Evolutionary conservation across 2,329 filamentous ascomycete species (phyloP).

Genomic region (Botrytis sinoallii): DNA sequence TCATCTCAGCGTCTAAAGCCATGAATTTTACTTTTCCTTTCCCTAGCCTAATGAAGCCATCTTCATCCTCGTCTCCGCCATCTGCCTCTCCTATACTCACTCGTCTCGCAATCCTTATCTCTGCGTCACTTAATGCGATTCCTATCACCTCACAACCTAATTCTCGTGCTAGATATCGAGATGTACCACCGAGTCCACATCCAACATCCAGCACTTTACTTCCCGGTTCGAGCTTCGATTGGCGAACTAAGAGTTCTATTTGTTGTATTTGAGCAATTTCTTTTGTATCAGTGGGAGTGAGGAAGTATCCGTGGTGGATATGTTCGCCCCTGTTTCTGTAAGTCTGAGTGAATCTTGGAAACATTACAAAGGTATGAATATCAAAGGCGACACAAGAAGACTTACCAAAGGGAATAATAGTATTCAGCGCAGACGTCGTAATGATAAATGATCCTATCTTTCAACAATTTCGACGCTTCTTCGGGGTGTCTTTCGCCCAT

Average conservation of each 20-base stretch:
- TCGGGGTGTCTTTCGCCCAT: background rate
- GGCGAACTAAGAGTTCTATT: conserved; percentile 52
- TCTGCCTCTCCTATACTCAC: conserved; percentile 42
- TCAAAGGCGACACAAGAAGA: background rate
- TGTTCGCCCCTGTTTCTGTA: conserved; percentile 52
- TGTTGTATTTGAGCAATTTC: conserved; percentile 57
- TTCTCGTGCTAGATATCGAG: conserved; percentile 38
- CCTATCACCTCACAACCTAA: conserved; percentile 46
- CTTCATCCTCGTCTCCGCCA: conserved; percentile 37
- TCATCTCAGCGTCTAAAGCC: conserved; percentile 60
- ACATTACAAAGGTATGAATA: background rate
- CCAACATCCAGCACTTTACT: conserved; percentile 56
- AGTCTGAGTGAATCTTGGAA: background rate
- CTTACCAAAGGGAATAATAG: conserved; percentile 58
- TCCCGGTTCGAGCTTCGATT: conserved; percentile 41
- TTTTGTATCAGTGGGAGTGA: conserved; percentile 51
- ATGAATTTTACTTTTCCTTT: conserved; percentile 50
- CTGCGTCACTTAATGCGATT: conserved; percentile 57
- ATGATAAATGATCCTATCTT: conserved; percentile 47
- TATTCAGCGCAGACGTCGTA: conserved; percentile 61
- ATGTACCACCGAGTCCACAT: conserved; percentile 59
- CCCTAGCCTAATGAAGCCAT: conserved; percentile 27
- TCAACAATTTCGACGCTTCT: conserved; percentile 20
- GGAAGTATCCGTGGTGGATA: conserved; percentile 62
- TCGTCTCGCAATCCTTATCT: conserved; percentile 56